These are phyloP conservation scores for Trichoderma atroviride DNA, from an alignment of 2,329 filamentous ascomycete genomes.

Conservation along the genomic window DNA sequence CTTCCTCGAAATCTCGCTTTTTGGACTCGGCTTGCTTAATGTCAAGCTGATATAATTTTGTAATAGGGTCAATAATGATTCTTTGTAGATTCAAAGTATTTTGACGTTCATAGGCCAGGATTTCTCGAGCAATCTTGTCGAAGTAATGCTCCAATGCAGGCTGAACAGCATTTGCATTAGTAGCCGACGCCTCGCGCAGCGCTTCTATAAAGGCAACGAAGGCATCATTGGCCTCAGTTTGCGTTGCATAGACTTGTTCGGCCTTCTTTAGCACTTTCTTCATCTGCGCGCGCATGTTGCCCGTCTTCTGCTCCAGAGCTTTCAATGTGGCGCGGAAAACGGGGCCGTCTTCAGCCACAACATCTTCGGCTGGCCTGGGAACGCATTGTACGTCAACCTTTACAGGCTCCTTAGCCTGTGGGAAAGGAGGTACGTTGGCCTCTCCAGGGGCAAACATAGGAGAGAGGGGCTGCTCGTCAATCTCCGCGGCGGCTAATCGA, in stretches of 20 bases:
- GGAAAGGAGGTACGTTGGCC: conserved; percentile 33
- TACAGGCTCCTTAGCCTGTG: conserved; percentile 54
- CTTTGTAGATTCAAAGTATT: conserved; percentile 85
- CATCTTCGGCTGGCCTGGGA: conserved; percentile 82
- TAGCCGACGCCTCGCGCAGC: conserved; percentile 81
- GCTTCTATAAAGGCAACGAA: conserved; percentile 82
- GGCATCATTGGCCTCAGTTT: conserved; percentile 82
- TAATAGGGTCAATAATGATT: conserved; percentile 92
- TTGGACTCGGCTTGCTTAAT: conserved; percentile 98
- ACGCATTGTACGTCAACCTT: conserved; percentile 83
- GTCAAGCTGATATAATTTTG: conserved; percentile 88
- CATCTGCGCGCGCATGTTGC: conserved; percentile 90
- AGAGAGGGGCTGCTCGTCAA: conserved; percentile 59
- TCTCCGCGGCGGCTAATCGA: conserved; percentile 67
- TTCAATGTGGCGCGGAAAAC: conserved; percentile 97
- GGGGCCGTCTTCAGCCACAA: conserved; percentile 87
- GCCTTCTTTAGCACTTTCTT: conserved; percentile 94
- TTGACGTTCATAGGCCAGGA: conserved; percentile 80
- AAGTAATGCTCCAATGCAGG: conserved; percentile 98
- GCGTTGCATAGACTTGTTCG: conserved; percentile 81
- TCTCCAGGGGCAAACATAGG: conserved; percentile 50
- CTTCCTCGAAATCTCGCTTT: conserved; percentile 97
- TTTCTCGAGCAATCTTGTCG: conserved; percentile 92
- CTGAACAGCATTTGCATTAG: conserved; percentile 95
- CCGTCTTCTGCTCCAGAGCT: conserved; percentile 92